These are phyloP conservation scores for Penicillium sp. DNA, from an alignment of 2,329 filamentous ascomycete genomes.

Conservation along the genomic window DNA sequence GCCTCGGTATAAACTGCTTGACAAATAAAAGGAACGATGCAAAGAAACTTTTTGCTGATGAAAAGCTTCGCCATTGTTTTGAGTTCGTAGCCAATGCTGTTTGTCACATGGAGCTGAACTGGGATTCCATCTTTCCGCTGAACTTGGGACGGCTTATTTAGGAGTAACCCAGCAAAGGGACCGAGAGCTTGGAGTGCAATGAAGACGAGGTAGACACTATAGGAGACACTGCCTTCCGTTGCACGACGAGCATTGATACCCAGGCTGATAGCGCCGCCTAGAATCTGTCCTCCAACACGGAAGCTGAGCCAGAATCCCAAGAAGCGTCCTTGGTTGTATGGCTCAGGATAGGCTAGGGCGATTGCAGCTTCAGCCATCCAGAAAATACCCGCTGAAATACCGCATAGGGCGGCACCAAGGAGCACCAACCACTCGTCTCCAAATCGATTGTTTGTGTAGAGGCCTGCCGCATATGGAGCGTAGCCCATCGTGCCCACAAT, in stretches of 20 bases:
- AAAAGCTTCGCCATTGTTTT: slow-evolving; percentile 63
- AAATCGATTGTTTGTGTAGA: slow-evolving; percentile 74
- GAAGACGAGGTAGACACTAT: slow-evolving; percentile 70
- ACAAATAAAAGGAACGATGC: slow-evolving; percentile 69
- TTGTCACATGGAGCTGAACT: slow-evolving; percentile 62
- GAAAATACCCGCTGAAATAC: slow-evolving; percentile 71
- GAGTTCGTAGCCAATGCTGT: slow-evolving; percentile 63
- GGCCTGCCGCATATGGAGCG: slow-evolving; percentile 69
- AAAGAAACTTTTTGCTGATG: slow-evolving; percentile 63
- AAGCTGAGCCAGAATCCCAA: slow-evolving; percentile 71
- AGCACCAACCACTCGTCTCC: slow-evolving; percentile 70
- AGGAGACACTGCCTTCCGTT: slow-evolving; percentile 67
- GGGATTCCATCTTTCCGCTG: slow-evolving; percentile 67
- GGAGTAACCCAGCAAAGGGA: slow-evolving; percentile 65
- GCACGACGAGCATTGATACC: slow-evolving; percentile 64
- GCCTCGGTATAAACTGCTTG: slow-evolving; percentile 73
- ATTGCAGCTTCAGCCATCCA: slow-evolving; percentile 78
- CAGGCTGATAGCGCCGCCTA: slow-evolving; percentile 73
- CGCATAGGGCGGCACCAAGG: slow-evolving; percentile 69
- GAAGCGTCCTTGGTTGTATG: slow-evolving; percentile 66
- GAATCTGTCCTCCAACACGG: slow-evolving; percentile 66
- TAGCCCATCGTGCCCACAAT: slow-evolving; percentile 75
- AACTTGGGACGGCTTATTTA: slow-evolving; percentile 65
- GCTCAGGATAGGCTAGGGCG: slow-evolving; percentile 72
- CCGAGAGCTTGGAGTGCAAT: slow-evolving; percentile 70